Percentiles rank a stretch among this genome's conserved stretches.
phyloP scores from a whole-genome alignment of 2,329 filamentous ascomycete genomes.

The Cladophialophora chaetospira region DNA sequence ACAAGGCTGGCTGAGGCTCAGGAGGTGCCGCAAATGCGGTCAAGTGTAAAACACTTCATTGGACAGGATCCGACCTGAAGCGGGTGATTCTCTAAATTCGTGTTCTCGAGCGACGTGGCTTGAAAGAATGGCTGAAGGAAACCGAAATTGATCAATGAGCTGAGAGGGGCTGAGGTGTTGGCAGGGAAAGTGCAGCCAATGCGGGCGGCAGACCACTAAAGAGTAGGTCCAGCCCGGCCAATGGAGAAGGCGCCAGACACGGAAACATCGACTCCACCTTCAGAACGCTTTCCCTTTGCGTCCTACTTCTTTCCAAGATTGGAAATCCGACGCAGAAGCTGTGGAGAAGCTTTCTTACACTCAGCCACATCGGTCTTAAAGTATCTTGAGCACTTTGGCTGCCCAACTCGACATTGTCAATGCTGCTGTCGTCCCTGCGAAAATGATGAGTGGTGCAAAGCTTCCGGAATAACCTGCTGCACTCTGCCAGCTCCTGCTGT shows the following conservation, averaged over 20 bases:
- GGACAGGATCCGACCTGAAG: background rate
- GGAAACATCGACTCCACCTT: no score
- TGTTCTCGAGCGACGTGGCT: background rate
- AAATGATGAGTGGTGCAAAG: slow-evolving; percentile 39
- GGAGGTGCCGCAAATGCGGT: background rate
- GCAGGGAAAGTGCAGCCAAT: background rate
- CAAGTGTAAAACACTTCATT: background rate
- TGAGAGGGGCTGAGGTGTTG: background rate
- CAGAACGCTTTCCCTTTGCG: background rate
- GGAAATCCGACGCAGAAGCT: no score
- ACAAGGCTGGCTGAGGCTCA: background rate
- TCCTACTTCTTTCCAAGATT: background rate
- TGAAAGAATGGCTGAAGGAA: background rate
- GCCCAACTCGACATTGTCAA: slow-evolving; percentile 12
- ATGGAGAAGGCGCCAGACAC: no score
- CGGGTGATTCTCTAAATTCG: background rate
- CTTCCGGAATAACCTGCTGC: slow-evolving; percentile 2
- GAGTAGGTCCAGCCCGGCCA: no score
- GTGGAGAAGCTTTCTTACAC: background rate
- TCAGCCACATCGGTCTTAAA: background rate
- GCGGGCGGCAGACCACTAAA: no score
- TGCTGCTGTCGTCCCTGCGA: slow-evolving; percentile 45
- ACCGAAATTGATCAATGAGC: background rate
- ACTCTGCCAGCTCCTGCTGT: background rate
- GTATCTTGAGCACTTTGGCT: slow-evolving; percentile 13